phyloP scores from a whole-genome alignment of 2,329 filamentous ascomycete species.

The Colletotrichum phormii region DNA sequence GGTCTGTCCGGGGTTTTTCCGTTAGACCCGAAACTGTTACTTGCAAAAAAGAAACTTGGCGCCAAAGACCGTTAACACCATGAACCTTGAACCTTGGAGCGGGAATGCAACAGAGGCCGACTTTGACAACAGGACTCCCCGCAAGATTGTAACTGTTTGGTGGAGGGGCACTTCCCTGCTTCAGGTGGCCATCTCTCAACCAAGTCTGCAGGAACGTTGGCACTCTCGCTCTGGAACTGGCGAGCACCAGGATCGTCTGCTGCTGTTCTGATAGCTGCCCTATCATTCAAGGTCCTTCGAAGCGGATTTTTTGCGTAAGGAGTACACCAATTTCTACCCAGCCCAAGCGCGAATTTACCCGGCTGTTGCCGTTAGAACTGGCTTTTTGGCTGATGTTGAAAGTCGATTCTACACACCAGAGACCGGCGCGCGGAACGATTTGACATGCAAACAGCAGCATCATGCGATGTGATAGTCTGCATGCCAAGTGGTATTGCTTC shows the following conservation, averaged over 20 bases:
- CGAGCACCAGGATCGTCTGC: not conserved
- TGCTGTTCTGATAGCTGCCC: not conserved
- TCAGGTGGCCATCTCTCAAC: not conserved
- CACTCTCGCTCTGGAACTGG: not conserved
- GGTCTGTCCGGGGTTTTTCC: conserved; percentile 17
- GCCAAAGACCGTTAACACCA: not conserved
- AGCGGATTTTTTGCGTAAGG: not conserved
- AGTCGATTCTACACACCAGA: not conserved
- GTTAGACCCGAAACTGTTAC: not conserved
- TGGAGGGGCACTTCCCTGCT: not conserved
- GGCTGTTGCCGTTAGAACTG: not conserved
- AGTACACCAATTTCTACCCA: not conserved
- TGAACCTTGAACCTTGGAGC: not conserved
- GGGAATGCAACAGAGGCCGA: not conserved
- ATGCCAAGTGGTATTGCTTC: conserved; percentile 13
- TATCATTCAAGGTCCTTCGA: not conserved
- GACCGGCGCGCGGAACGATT: not conserved
- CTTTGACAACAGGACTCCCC: not conserved
- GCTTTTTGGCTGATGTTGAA: not conserved
- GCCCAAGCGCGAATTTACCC: not conserved
- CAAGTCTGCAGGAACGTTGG: not conserved
- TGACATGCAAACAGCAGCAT: not conserved
- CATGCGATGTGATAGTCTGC: not conserved
- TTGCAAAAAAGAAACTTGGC: not conserved
- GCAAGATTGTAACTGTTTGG: not conserved